Evolutionary conservation across 352 stramenopile species (phyloP).

Genomic region (Globisporangium echinulatum): DNA sequence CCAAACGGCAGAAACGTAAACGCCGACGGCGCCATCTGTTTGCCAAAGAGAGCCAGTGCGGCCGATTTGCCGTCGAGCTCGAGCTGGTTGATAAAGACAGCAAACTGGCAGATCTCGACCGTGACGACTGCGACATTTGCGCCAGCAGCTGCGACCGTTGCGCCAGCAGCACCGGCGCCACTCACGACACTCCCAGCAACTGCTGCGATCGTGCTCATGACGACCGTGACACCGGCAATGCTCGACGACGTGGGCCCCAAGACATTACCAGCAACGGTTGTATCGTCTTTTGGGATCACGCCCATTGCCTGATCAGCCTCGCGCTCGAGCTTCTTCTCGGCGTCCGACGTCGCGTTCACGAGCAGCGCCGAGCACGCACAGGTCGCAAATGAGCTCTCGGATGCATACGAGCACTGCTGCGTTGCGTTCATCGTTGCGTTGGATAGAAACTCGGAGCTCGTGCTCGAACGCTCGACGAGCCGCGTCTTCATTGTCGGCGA

Average conservation of each 20-base stretch:
- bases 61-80: conserved; percentile 69
- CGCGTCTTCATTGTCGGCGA: conserved; percentile 36
- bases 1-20: conserved; percentile 80
- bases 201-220: conserved; percentile 59
- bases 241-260: conserved; percentile 63
- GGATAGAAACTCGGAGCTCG: conserved; percentile 36
- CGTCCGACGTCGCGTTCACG: conserved; percentile 39
- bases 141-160: conserved; percentile 42
- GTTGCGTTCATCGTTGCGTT: conserved; percentile 56
- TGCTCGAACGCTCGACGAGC: conserved; percentile 27
- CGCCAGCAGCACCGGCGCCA: conserved; percentile 30
- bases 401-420: conserved; percentile 56
- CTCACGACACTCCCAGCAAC: conserved; percentile 55
- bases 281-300: conserved; percentile 64
- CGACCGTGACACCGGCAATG: conserved; percentile 62
- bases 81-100: conserved; percentile 69
- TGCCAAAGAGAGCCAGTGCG: conserved; percentile 57
- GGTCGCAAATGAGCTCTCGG: conserved; percentile 56
- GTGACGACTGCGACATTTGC: conserved; percentile 67
- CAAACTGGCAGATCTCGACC: conserved; percentile 77
- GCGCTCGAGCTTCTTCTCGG: conserved; percentile 57
- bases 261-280: conserved; percentile 42
- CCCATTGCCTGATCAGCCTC: conserved; percentile 29
- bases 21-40: conserved; percentile 62
- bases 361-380: conserved; percentile 62